phyloP scores from a whole-genome alignment of 2,329 filamentous ascomycete genomes.

The Penicillium sp. region DNA sequence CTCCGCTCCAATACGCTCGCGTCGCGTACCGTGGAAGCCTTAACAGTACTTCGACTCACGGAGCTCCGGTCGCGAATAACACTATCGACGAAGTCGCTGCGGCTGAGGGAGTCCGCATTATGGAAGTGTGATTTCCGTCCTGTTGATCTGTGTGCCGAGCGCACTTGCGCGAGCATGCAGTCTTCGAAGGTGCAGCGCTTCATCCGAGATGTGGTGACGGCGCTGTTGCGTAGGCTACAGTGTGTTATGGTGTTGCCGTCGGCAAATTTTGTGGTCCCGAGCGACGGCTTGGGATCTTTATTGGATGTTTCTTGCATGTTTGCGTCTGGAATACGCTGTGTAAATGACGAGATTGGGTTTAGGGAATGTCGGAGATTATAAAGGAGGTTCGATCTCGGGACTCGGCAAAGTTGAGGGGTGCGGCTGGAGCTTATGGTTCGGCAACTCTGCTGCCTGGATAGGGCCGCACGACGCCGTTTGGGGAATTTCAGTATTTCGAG shows the following conservation, averaged over 20 bases:
- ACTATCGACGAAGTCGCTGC: constrained; percentile 17
- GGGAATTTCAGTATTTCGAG: no score
- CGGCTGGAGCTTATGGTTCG: neutral
- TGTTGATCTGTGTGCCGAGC: constrained; percentile 1
- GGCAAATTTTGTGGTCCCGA: neutral
- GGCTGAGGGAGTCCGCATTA: constrained; percentile 8
- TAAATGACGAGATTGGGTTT: neutral
- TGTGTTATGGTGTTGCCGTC: constrained; percentile 17
- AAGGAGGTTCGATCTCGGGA: neutral
- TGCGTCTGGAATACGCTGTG: neutral
- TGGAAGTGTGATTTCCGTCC: constrained; percentile 16
- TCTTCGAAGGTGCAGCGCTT: constrained; percentile 14
- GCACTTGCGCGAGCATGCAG: constrained; percentile 18
- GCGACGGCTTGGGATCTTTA: neutral
- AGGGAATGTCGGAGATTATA: neutral
- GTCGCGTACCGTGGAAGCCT: constrained; percentile 12
- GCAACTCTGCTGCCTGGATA: neutral
- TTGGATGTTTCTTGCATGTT: neutral
- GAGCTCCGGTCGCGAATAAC: constrained; percentile 12
- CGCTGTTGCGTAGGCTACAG: constrained; percentile 17
- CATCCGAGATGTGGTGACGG: constrained; percentile 12
- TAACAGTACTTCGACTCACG: constrained; percentile 11
- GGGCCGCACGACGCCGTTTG: no score
- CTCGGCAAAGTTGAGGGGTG: neutral
- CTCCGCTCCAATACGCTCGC: constrained; percentile 14